A percentile compares a stretch with the other conserved stretches of the same genome.
These are phyloP conservation scores for Colletotrichum noveboracense DNA, from an alignment of 2,329 filamentous ascomycete species.

Conservation along the genomic window DNA sequence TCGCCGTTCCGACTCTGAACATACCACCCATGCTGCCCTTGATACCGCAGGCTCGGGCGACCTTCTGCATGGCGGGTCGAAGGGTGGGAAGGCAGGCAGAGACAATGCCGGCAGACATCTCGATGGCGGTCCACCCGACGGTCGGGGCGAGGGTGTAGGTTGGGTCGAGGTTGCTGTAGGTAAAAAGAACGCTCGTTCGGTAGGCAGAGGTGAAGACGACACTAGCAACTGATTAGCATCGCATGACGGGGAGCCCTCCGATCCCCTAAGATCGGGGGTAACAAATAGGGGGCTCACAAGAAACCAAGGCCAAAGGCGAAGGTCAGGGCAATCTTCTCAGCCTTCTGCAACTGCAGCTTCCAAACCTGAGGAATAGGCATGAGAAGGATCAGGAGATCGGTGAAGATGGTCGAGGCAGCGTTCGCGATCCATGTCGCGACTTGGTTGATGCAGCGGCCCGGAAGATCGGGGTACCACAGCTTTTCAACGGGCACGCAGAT, in stretches of 20 bases:
- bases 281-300: slow-evolving; percentile 37
- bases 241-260: not conserved
- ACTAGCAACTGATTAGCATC: slow-evolving; percentile 24
- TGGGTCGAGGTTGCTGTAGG: slow-evolving; percentile 43
- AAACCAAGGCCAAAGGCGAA: slow-evolving; percentile 49
- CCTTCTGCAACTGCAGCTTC: slow-evolving; percentile 44
- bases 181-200: slow-evolving; percentile 51
- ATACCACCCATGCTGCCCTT: slow-evolving; percentile 39
- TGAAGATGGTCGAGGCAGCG: slow-evolving; percentile 50
- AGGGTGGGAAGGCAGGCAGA: slow-evolving; percentile 59
- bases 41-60: slow-evolving; percentile 45
- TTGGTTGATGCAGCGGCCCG: slow-evolving; percentile 53
- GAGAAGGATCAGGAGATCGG: slow-evolving; percentile 49
- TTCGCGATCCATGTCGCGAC: slow-evolving; percentile 57
- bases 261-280: rapidly evolving
- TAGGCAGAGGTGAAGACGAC: slow-evolving; percentile 55
- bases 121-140: slow-evolving; percentile 53
- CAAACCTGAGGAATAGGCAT: slow-evolving; percentile 52
- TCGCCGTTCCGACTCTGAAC: slow-evolving; percentile 22
- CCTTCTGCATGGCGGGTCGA: slow-evolving; percentile 45
- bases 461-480: slow-evolving; percentile 49
- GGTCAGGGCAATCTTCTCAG: slow-evolving; percentile 48
- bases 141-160: slow-evolving; percentile 52
- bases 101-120: slow-evolving; percentile 55
- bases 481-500: slow-evolving; percentile 56